Evolutionary conservation across 345 rosid genomes (phyloP), one percentile per base, ranked within the genome.

Genomic region (Kandelia obovata): DNA sequence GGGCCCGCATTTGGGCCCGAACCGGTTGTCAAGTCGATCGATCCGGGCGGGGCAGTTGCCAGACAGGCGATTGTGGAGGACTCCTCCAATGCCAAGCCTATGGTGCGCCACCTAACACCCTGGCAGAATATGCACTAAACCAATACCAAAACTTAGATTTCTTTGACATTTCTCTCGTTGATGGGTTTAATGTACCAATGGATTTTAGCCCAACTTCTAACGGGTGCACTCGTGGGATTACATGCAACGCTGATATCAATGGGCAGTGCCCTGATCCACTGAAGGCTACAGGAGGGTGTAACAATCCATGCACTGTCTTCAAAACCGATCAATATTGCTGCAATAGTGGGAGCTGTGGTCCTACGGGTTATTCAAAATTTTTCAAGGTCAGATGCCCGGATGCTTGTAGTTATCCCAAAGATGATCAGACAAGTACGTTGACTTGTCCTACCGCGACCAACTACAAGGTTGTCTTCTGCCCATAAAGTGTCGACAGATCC

Each of bases 131-230:
- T 53, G 2, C 66, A 3, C 37, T 62, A 6, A 55, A 43, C 0
- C 53, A 31, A 26, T 55, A 0, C 17, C 2, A n/a, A 0, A 49
- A 15, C 52, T 1, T 15, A 58, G 71, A 60, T 25, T 58, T 39
- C 32, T 57, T 62, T 34, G 73, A 72, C n/a, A 31, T 77, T n/a
- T 68, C 73, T 5, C 16, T 67, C 6, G 30, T 77, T 6, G 55
- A 31, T 5, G 80, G 80, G 32, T 77, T 72, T 58, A 77, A 77
- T 28, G 46, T 77, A 20, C 77, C 74, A 0, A 64, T 64, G 73
- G 77, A 77, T 15, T 72, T 73, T 28, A 69, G 64, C n/a, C 67
- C 71, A 7, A 27, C 63, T 6, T 8, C 53, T 26, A 23, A 28
- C 9, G 46, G 68, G 32, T n/a, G 39, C 5, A 32, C 23, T n/a